phyloP scores from a whole-genome alignment of 768 basidiomycete species.

The Termitomyces sp. region DNA sequence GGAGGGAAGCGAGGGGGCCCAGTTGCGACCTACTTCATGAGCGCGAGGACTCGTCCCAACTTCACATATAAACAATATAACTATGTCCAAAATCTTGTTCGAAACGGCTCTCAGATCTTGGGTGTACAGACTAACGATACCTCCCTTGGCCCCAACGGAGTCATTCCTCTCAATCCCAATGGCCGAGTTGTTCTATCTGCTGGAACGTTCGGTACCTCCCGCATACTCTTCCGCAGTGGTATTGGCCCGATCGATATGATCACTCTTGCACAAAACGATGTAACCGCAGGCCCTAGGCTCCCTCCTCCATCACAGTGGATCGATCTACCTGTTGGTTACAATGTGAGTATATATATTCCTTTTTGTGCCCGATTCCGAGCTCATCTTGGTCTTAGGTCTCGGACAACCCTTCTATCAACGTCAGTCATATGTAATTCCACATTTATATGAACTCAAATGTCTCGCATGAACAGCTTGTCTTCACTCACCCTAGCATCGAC shows the following conservation, averaged over 20 bases:
- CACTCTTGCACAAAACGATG: conserved; percentile 37
- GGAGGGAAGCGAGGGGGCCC: conserved; percentile 48
- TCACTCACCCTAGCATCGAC: conserved; percentile 58
- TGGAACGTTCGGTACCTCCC: conserved; percentile 50
- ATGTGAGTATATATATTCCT: conserved; percentile 26
- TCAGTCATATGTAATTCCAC: conserved; percentile 17
- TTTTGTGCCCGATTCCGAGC: neutral
- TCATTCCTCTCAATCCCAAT: conserved; percentile 45
- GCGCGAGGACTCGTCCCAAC: conserved; percentile 48
- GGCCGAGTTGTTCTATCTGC: conserved; percentile 60
- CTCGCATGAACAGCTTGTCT: conserved; percentile 38
- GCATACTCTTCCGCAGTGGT: conserved; percentile 55
- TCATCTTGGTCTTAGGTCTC: conserved; percentile 27
- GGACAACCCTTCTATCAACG: conserved; percentile 63
- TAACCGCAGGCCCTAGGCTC: conserved; percentile 39
- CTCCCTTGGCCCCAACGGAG: conserved; percentile 46
- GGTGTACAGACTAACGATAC: conserved; percentile 61
- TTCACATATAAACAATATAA: conserved; percentile 44
- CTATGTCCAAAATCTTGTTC: conserved; percentile 45
- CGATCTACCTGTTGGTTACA: conserved; percentile 53
- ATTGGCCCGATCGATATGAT: conserved; percentile 60
- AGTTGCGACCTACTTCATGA: conserved; percentile 54
- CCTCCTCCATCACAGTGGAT: conserved; percentile 48
- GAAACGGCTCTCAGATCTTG: conserved; percentile 48
- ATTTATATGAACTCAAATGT: neutral